phyloP scores from a whole-genome alignment of 495 filamentous ascomycete species.

The Aspergillus wentii region DNA sequence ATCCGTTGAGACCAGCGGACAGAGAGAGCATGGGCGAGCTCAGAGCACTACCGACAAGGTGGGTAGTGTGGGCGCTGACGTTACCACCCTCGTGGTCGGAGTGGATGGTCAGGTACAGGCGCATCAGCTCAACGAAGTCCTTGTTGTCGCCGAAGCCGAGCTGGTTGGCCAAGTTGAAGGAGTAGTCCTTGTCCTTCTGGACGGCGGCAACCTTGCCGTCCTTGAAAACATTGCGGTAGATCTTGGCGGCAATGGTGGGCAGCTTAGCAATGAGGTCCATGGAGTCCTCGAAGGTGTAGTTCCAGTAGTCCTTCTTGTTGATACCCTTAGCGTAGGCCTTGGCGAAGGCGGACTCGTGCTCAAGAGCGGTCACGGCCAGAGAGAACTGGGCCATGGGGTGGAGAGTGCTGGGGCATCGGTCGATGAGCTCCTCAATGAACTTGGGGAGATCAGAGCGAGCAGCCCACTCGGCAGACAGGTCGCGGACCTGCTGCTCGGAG shows the following conservation, averaged over 20 bases:
- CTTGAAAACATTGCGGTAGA: constrained; percentile 99
- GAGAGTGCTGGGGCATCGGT: constrained; percentile 96
- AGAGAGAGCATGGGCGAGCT: constrained; percentile 97
- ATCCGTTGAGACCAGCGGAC: constrained; percentile 92
- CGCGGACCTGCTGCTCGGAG: constrained; percentile 93
- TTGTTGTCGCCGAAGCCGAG: constrained; percentile 92
- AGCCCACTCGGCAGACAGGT: constrained; percentile 97
- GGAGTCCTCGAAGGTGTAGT: constrained; percentile 97
- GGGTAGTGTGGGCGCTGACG: constrained; percentile 95
- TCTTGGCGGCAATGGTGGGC: constrained; percentile 92
- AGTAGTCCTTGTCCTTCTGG: constrained; percentile 97
- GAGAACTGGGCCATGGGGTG: constrained; percentile 99
- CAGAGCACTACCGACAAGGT: constrained; percentile 93
- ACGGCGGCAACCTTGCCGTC: constrained; percentile 94
- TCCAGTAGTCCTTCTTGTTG: constrained; percentile 99
- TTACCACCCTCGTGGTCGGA: constrained; percentile 99
- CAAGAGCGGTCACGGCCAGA: constrained; percentile 91
- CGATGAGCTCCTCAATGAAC: constrained; percentile 97
- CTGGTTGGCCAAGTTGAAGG: constrained; percentile 98
- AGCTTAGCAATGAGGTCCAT: constrained; percentile 99
- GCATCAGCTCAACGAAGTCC: constrained; percentile 97
- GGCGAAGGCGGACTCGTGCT: constrained; percentile 95
- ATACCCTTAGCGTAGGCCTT: constrained; percentile 98
- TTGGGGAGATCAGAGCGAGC: constrained; percentile 93
- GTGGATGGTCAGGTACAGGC: constrained; percentile 98